A percentile compares a stretch with the other conserved stretches of the same genome.
Evolutionary conservation across 208 protist species (phyloP).

Genomic region (Trypanosomatidae sp.): DNA sequence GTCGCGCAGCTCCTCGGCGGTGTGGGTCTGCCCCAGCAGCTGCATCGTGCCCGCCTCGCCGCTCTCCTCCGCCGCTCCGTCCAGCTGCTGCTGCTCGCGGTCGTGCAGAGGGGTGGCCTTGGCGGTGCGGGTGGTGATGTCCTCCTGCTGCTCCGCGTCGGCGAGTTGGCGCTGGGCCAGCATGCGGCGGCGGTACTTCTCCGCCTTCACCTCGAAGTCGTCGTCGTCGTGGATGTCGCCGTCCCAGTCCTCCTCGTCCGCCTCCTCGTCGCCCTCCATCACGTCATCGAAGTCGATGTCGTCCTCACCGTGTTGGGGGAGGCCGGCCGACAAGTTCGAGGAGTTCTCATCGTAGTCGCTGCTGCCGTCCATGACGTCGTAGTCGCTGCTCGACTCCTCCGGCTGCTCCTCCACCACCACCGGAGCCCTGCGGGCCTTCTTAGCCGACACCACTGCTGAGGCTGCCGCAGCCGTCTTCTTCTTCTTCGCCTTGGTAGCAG

Average conservation of each 20-base stretch:
- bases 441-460: not conserved
- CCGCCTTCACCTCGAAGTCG: conserved; percentile 85
- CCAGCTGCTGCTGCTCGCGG: conserved; percentile 51
- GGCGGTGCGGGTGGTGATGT: conserved; percentile 45
- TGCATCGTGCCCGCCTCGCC: too few relatives aligned
- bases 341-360: conserved; percentile 1
- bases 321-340: too few relatives aligned
- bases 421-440: not conserved
- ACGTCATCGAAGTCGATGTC: conserved; percentile 66
- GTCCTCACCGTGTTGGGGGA: conserved; percentile 32
- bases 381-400: conserved; percentile 7
- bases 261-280: conserved; percentile 33
- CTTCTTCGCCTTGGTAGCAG: not conserved
- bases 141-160: conserved; percentile 61
- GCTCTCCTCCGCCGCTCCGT: too few relatives aligned
- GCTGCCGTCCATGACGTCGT: conserved; percentile 1
- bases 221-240: conserved; percentile 61
- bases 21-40: conserved; percentile 65
- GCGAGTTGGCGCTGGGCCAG: conserved; percentile 58
- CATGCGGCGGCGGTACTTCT: conserved; percentile 72
- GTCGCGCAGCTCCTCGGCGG: conserved; percentile 74
- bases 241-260: conserved; percentile 49
- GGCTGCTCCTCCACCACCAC: not conserved
- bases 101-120: conserved; percentile 57
- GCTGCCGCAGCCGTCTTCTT: too few relatives aligned